Evolutionary conservation across 805 yeast genomes (phyloP).

Genomic region (Nakazawaea ishiwadae): DNA sequence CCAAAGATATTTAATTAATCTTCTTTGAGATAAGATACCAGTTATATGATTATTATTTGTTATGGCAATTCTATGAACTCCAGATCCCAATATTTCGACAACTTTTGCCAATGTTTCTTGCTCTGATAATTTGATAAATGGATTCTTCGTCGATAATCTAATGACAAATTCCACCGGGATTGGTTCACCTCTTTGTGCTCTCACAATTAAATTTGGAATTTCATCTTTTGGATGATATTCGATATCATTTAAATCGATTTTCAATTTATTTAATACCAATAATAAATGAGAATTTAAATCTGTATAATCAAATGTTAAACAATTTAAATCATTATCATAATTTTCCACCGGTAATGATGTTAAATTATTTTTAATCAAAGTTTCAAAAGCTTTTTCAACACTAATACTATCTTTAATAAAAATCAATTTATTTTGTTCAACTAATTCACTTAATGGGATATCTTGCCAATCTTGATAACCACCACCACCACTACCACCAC

Average conservation of each 20-base stretch:
- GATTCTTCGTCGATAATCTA: slow-evolving; percentile 80
- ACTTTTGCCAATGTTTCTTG: slow-evolving; percentile 65
- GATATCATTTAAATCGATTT: slow-evolving; percentile 31
- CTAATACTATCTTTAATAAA: slow-evolving; percentile 61
- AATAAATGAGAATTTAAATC: slow-evolving; percentile 85
- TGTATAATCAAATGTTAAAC: slow-evolving; percentile 86
- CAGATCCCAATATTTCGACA: slow-evolving; percentile 86
- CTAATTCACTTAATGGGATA: slow-evolving; percentile 64
- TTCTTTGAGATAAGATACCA: slow-evolving; percentile 88
- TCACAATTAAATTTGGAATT: slow-evolving; percentile 38
- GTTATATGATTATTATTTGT: slow-evolving; percentile 50
- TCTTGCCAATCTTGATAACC: slow-evolving; percentile 62
- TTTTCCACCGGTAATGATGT: slow-evolving; percentile 82
- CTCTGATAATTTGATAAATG: slow-evolving; percentile 75
- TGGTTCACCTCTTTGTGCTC: slow-evolving; percentile 81
- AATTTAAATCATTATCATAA: slow-evolving; percentile 51
- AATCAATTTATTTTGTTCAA: slow-evolving; percentile 74
- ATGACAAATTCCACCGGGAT: slow-evolving; percentile 91
- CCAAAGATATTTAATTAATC: slow-evolving; percentile 83
- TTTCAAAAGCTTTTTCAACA: slow-evolving; percentile 86
- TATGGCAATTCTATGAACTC: slow-evolving; percentile 92
- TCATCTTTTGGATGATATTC: slow-evolving; percentile 31
- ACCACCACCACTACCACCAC: slow-evolving; percentile 21
- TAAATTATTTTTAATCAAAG: slow-evolving; percentile 62
- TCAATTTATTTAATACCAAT: slow-evolving; percentile 72